Conservation (phyloP, 306 rosid species). For the Coriaria nepalensis region DNA sequence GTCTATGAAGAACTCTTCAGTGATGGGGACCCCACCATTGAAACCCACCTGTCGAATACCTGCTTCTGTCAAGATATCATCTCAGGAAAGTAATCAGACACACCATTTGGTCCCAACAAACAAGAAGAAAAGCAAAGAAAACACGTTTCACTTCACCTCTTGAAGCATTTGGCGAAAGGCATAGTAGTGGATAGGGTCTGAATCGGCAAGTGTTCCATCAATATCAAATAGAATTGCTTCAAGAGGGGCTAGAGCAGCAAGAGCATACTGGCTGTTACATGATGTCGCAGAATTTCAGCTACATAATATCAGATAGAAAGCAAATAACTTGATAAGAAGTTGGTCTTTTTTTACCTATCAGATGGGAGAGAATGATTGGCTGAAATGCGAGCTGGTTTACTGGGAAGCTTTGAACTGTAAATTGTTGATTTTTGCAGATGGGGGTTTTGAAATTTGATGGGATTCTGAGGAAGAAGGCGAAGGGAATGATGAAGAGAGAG, state of each 20-base stretch:
- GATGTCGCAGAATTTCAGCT: too few species aligned
- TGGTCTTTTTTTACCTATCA: too few species aligned
- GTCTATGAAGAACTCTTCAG: constrained; percentile 28
- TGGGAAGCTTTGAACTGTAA: too few species aligned
- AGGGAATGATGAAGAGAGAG: too few species aligned
- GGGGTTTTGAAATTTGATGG: too few species aligned
- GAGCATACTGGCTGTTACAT: constrained; percentile 10
- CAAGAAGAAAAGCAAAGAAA: not conserved
- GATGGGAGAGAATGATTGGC: too few species aligned
- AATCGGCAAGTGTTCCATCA: constrained; percentile 40
- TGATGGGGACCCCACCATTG: constrained; percentile 32
- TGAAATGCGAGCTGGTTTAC: too few species aligned
- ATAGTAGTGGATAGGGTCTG: constrained; percentile 26
- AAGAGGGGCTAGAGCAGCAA: constrained; percentile 20
- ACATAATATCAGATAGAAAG: too few species aligned
- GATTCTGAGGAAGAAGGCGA: too few species aligned
- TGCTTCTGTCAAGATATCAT: not conserved
- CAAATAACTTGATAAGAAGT: too few species aligned
- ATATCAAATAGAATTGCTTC: constrained; percentile 38
- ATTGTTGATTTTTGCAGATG: too few species aligned
- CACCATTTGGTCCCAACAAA: too few species aligned
- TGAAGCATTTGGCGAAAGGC: constrained; percentile 36
- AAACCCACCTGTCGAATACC: constrained; percentile 23
- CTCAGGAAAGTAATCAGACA: not conserved
- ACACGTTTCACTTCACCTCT: constrained; percentile 12